Conservation (phyloP, 371 early-diverging fungal species). For the Apophysomyces sp. region DNA sequence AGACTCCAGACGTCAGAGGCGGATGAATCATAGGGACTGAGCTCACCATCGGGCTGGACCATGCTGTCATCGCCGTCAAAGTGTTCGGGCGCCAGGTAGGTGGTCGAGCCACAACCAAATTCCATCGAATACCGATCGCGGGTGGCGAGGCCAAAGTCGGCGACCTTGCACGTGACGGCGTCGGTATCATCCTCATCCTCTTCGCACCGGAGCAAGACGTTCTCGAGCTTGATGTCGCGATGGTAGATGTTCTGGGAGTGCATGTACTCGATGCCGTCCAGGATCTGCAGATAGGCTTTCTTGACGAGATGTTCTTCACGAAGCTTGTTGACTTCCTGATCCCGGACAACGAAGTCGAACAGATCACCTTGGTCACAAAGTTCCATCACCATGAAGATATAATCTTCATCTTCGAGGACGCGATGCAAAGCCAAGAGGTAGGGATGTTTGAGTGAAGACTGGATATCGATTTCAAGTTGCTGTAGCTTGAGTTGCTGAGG, state of each 20-base stretch:
- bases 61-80: conserved; percentile 39
- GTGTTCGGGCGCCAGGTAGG: conserved; percentile 65
- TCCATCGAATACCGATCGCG: conserved; percentile 64
- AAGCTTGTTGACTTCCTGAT: conserved; percentile 24
- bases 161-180: conserved; percentile 61
- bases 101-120: conserved; percentile 77
- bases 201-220: conserved; percentile 55
- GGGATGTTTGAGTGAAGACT: conserved; percentile 62
- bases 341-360: conserved; percentile 51
- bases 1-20: conserved; percentile 79
- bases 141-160: conserved; percentile 86
- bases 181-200: conserved; percentile 20
- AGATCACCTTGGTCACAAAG: conserved; percentile 60
- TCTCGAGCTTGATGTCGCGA: conserved; percentile 81
- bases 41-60: conserved; percentile 11
- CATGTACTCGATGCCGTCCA: conserved; percentile 53
- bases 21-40: conserved; percentile 59
- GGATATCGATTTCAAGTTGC: conserved; percentile 72
- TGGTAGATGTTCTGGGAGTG: conserved; percentile 61
- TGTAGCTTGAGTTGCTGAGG: conserved; percentile 60
- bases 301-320: conserved; percentile 37
- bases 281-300: conserved; percentile 47
- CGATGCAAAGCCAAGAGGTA: conserved; percentile 59
- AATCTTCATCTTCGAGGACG: conserved; percentile 46
- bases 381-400: conserved; percentile 58